These are phyloP conservation scores for Staphylotrichum tortipilum DNA, from an alignment of 495 filamentous ascomycete species.

Conservation along the genomic window DNA sequence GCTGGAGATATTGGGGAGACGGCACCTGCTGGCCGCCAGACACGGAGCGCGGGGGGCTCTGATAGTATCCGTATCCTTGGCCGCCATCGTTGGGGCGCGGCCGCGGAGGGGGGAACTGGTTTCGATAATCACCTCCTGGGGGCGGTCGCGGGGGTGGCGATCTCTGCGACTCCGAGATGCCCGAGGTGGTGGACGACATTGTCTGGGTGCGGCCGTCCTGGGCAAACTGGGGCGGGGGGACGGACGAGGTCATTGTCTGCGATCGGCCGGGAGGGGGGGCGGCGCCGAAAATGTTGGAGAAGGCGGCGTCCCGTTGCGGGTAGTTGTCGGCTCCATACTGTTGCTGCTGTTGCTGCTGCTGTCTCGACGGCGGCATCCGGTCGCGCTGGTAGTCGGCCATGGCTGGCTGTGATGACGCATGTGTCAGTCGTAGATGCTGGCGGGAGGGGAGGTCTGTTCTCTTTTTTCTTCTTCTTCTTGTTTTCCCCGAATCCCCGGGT, in stretches of 20 bases:
- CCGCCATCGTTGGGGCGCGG: constrained; percentile 34
- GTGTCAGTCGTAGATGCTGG: constrained; percentile 8
- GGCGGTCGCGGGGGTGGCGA: constrained; percentile 53
- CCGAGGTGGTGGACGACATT: constrained; percentile 79
- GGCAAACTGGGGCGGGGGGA: constrained; percentile 32
- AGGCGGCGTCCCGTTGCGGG: constrained; percentile 86
- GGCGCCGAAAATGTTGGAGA: constrained; percentile 90
- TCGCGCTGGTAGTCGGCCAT: constrained; percentile 88
- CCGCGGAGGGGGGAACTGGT: constrained; percentile 21
- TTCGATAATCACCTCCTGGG: constrained; percentile 43
- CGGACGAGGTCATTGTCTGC: constrained; percentile 72
- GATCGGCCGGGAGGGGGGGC: constrained; percentile 79
- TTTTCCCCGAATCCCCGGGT: neutral
- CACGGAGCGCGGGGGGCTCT: constrained; percentile 40
- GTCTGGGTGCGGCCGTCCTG: constrained; percentile 71
- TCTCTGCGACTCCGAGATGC: constrained; percentile 46
- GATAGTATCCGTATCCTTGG: constrained; percentile 48
- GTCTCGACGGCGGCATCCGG: constrained; percentile 52
- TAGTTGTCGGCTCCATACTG: constrained; percentile 61
- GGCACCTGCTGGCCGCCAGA: constrained; percentile 37
- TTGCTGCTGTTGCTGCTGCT: constrained; percentile 11
- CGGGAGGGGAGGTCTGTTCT: too few relatives aligned
- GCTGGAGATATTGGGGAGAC: constrained; percentile 31
- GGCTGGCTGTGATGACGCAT: neutral
- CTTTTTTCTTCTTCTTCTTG: neutral